Evolutionary conservation across 2,329 filamentous ascomycete species (phyloP).

Genomic region (Clonostachys chloroleuca): DNA sequence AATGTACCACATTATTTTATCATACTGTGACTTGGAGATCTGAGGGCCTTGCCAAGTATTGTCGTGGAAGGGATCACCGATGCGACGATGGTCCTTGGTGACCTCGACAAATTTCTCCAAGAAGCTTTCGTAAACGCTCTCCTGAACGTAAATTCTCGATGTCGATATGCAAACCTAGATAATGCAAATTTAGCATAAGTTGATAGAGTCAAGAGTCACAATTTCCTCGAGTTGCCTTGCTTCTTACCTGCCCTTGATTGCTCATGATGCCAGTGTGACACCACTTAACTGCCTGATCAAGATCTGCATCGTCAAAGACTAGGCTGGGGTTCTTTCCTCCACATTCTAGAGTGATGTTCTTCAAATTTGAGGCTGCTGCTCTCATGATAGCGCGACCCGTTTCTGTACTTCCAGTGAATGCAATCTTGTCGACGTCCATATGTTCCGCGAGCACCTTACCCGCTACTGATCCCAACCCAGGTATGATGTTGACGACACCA

Average conservation of each 20-base stretch:
- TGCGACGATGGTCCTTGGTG: too few relatives aligned
- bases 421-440: conserved; percentile 61
- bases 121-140: conserved; percentile 54
- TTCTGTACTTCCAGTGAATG: conserved; percentile 65
- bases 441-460: conserved; percentile 62
- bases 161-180: conserved; percentile 23
- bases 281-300: conserved; percentile 57
- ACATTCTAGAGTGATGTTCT: conserved; percentile 54
- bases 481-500: conserved; percentile 68
- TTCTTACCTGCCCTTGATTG: conserved; percentile 50
- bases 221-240: too few relatives aligned
- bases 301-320: conserved; percentile 53
- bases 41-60: conserved; percentile 20
- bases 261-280: conserved; percentile 33
- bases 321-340: conserved; percentile 54
- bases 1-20: conserved; percentile 60
- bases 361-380: conserved; percentile 52
- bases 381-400: conserved; percentile 68
- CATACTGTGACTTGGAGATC: conserved; percentile 58
- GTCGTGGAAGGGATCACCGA: conserved; percentile 1
- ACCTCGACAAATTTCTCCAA: conserved; percentile 51
- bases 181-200: neutral
- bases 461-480: conserved; percentile 58
- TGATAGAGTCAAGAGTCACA: neutral
- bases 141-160: conserved; percentile 54